These are phyloP conservation scores for Pugionium cornutum DNA, from an alignment of 345 rosid species.

Conservation along the genomic window DNA sequence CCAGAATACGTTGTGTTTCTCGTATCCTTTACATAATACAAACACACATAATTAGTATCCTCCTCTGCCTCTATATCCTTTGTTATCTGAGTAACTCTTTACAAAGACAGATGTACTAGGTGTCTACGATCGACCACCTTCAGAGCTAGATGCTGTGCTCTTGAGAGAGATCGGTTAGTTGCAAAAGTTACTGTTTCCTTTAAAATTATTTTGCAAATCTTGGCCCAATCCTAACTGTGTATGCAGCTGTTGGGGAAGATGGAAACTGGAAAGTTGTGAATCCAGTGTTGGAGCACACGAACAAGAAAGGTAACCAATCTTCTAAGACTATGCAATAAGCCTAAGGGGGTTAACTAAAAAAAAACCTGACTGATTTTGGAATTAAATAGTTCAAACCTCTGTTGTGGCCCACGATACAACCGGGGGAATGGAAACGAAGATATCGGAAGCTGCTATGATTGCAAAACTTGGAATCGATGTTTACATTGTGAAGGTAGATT, in stretches of 20 bases:
- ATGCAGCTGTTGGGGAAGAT: constrained; percentile 70
- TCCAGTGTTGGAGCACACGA: constrained; percentile 47
- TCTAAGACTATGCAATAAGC: neutral
- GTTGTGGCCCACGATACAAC: constrained; percentile 94
- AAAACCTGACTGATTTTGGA: neutral
- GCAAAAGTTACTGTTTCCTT: neutral
- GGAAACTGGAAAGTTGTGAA: constrained; percentile 78
- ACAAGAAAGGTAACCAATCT: constrained; percentile 51
- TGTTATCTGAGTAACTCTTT: constrained; percentile 47
- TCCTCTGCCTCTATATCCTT: neutral
- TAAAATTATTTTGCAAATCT: neutral
- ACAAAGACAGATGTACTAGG: constrained; percentile 85
- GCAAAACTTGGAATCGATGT: constrained; percentile 89
- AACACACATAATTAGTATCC: neutral
- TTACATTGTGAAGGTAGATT: constrained; percentile 74
- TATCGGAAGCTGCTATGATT: constrained; percentile 85
- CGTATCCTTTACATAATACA: constrained; percentile 55
- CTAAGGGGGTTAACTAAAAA: neutral
- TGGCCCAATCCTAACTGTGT: neutral
- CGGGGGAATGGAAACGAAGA: constrained; percentile 90
- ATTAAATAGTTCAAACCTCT: constrained; percentile 62
- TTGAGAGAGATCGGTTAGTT: constrained; percentile 78
- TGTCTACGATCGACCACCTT: constrained; percentile 85
- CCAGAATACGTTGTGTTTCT: constrained; percentile 90
- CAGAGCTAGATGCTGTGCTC: constrained; percentile 70